Conservation (phyloP, 805 yeast species). For the Kockiozyma suomiensis region DNA sequence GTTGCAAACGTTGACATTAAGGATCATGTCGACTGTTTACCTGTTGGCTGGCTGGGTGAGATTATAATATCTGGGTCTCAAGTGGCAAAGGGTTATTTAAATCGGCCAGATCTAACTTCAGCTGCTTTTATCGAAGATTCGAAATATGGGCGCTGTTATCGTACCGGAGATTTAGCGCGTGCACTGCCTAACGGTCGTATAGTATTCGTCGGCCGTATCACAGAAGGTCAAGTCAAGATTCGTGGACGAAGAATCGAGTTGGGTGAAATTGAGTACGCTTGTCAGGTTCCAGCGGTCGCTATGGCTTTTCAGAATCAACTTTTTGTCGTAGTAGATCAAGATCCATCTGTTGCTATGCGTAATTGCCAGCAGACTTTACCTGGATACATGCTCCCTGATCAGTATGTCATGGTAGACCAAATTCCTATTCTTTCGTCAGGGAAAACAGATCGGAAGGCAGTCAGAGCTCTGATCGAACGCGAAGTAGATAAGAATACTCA, state of each 20-base stretch:
- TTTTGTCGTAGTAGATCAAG: constrained; percentile 21
- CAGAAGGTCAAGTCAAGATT: constrained; percentile 41
- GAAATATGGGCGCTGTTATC: constrained; percentile 33
- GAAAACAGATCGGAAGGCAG: constrained; percentile 26
- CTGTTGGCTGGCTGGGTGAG: constrained; percentile 39
- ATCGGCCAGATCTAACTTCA: constrained; percentile 35
- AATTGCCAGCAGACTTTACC: constrained; percentile 26
- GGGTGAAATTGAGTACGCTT: constrained; percentile 39
- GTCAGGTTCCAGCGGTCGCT: constrained; percentile 19
- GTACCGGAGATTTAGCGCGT: constrained; percentile 40
- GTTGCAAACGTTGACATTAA: constrained; percentile 16
- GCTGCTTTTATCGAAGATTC: constrained; percentile 30
- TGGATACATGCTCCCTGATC: constrained; percentile 32
- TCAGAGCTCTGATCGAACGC: neutral
- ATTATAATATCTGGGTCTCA: constrained; percentile 39
- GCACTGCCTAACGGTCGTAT: constrained; percentile 33
- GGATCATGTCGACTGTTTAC: constrained; percentile 24
- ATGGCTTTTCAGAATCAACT: constrained; percentile 9
- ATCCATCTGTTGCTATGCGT: neutral
- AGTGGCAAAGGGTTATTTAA: constrained; percentile 39
- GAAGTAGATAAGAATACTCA: neutral
- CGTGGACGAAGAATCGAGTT: constrained; percentile 42
- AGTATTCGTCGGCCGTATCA: constrained; percentile 34
- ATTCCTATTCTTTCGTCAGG: constrained; percentile 36
- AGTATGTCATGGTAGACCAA: constrained; percentile 3